phyloP scores from a whole-genome alignment of 2,329 filamentous ascomycete genomes.

The Trichophyton simii region DNA sequence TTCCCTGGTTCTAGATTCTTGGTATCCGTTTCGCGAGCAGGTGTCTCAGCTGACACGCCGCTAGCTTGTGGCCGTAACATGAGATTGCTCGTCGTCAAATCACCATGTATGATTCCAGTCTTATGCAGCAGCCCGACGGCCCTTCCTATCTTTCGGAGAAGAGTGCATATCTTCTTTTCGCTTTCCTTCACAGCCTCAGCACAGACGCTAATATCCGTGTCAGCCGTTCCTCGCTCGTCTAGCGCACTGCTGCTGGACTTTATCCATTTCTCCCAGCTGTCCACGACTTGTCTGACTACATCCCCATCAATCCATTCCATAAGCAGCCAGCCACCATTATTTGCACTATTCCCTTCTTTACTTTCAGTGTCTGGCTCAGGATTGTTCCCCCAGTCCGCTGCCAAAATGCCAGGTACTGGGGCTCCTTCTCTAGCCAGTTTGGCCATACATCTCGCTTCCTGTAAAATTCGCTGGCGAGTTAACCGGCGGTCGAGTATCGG shows the following conservation, averaged over 20 bases:
- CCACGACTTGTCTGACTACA: slow-evolving; percentile 57
- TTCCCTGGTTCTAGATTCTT: background rate
- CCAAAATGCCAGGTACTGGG: slow-evolving; percentile 68
- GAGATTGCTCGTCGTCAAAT: slow-evolving; percentile 93
- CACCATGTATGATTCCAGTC: slow-evolving; percentile 81
- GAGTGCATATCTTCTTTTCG: slow-evolving; percentile 42
- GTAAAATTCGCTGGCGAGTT: slow-evolving; percentile 73
- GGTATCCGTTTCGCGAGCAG: slow-evolving; percentile 12
- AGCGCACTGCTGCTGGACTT: slow-evolving; percentile 14
- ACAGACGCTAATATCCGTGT: slow-evolving; percentile 19
- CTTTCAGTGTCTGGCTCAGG: slow-evolving; percentile 17
- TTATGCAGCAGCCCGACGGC: slow-evolving; percentile 67
- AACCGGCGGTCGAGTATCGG: slow-evolving; percentile 76
- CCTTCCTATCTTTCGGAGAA: slow-evolving; percentile 59
- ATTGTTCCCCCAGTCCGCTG: slow-evolving; percentile 44
- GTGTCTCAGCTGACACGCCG: slow-evolving; percentile 11
- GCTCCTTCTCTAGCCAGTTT: slow-evolving; percentile 70
- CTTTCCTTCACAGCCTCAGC: slow-evolving; percentile 22
- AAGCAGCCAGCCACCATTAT: slow-evolving; percentile 65
- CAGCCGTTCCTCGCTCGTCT: slow-evolving; percentile 14
- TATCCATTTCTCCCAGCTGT: slow-evolving; percentile 50
- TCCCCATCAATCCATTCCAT: slow-evolving; percentile 73
- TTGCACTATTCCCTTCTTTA: slow-evolving; percentile 41
- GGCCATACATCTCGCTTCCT: slow-evolving; percentile 74
- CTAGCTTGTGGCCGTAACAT: slow-evolving; percentile 51